These are phyloP conservation scores for Candida sanyaensis DNA, from an alignment of 1,139 yeast species.

Conservation along the genomic window DNA sequence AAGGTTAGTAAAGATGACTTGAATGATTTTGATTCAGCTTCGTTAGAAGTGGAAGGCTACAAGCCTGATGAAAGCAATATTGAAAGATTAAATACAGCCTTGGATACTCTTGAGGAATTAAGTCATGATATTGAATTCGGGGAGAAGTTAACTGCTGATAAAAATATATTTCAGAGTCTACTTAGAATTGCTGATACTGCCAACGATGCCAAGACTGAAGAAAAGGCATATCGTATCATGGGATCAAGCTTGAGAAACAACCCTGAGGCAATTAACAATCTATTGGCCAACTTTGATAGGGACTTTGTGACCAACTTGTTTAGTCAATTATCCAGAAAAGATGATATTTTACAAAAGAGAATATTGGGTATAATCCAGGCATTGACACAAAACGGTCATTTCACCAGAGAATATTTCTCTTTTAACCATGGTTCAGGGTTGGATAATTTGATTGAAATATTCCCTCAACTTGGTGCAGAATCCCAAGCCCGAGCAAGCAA, in stretches of 20 bases:
- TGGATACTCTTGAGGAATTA: conserved; percentile 56
- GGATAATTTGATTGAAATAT: conserved; percentile 26
- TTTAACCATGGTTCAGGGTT: conserved; percentile 22
- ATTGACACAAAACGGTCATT: conserved; percentile 32
- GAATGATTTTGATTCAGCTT: conserved; percentile 29
- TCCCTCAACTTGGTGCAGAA: conserved; percentile 28
- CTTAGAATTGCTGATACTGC: conserved; percentile 15
- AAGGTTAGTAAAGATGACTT: conserved; percentile 22
- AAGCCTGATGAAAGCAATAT: conserved; percentile 14
- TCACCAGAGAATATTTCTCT: conserved; percentile 29
- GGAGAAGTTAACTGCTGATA: conserved; percentile 31
- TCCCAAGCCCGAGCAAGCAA: conserved; percentile 37
- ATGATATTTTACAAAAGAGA: conserved; percentile 45
- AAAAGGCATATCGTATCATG: conserved; percentile 51
- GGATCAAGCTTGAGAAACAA: conserved; percentile 71
- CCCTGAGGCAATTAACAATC: conserved; percentile 53
- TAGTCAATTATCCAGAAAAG: conserved; percentile 16
- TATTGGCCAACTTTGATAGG: conserved; percentile 18
- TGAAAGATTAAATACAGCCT: conserved; percentile 24
- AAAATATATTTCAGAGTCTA: conserved; percentile 21
- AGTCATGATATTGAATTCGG: conserved; percentile 72
- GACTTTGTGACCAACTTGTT: conserved; percentile 20
- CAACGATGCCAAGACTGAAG: conserved; percentile 28
- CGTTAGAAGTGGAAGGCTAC: conserved; percentile 23
- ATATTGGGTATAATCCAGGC: conserved; percentile 51